A percentile compares a stretch with the other conserved stretches of the same genome.
phyloP scores from a whole-genome alignment of 495 filamentous ascomycete genomes.

The Trichoderma asperelloides region DNA sequence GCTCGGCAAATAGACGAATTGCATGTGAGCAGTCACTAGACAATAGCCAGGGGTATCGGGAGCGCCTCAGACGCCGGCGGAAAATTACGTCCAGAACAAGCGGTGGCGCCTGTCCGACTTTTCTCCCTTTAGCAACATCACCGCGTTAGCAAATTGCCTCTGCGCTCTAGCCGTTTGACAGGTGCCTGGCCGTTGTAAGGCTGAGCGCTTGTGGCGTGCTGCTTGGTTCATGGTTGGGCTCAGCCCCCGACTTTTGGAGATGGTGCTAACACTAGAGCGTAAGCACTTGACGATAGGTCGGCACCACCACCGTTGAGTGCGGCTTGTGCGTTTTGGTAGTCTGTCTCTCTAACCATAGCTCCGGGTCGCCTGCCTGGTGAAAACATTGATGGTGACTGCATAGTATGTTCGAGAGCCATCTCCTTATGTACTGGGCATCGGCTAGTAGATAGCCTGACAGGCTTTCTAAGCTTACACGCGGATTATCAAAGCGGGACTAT shows the following conservation, averaged over 20 bases:
- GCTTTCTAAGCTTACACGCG: too few relatives aligned
- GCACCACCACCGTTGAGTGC: too few relatives aligned
- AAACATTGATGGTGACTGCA: too few relatives aligned
- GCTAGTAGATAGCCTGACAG: too few relatives aligned
- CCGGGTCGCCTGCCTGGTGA: too few relatives aligned
- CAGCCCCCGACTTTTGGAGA: background rate
- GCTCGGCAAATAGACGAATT: background rate
- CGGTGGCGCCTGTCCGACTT: background rate
- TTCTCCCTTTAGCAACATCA: background rate
- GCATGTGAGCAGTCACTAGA: background rate
- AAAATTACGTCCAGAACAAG: background rate
- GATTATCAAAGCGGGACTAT: too few relatives aligned
- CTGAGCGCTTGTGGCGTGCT: background rate
- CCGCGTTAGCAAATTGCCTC: background rate
- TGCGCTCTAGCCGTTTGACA: background rate
- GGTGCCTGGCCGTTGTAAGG: background rate
- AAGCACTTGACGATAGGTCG: background rate
- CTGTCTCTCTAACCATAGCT: background rate
- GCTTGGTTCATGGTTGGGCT: background rate
- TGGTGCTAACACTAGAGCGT: background rate
- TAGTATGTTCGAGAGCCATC: too few relatives aligned
- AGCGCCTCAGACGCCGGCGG: background rate
- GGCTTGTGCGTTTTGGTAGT: too few relatives aligned
- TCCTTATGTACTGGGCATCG: too few relatives aligned
- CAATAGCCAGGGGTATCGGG: background rate